Evolutionary conservation across 2,329 filamentous ascomycete species (phyloP), one percentile per base, ranked within the genome.

Genomic region (Rosellinia necatrix): DNA sequence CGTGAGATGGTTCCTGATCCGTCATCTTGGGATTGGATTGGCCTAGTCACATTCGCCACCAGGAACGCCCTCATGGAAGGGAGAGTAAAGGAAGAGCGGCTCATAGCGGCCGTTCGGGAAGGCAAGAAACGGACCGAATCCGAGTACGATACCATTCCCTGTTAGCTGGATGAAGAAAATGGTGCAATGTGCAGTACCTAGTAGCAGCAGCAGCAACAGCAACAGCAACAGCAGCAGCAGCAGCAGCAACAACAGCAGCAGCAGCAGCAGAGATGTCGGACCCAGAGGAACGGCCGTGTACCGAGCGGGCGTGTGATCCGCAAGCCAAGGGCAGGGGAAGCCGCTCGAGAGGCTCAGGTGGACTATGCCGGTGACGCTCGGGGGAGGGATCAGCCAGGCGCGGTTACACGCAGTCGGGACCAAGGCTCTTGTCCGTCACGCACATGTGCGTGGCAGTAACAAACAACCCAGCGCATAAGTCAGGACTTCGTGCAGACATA

Each of bases 341-440:
- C 25, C 17, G 32, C 34, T 30, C 19, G 40, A 47, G 49, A 53
- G 53, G 53, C 52, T 56, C 57, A 56, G 49, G 53, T 56, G 49
- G 53, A 44, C 29, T 22, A 34, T 37, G 24, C 35, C 32, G 35
- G 48, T 58, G 46, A 58, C 17, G 22, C 44, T 24, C n/a, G 13
- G n/a, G 13, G 21, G 25, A 48, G 25, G 25, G 21, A 19, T 34
- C 27, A 43, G 49, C 49, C 19, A 27, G 17, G 22, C 17, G 19
- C 25, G 21, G 3, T 24, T 24, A 40, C 19, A 40, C 10, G 24
- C n/a, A n/a, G n/a, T n/a, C n/a, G n/a, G n/a, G n/a, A n/a, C n/a
- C n/a, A n/a, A n/a, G n/a, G n/a, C n/a, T n/a, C n/a, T n/a, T n/a
- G n/a, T n/a, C n/a, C n/a, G n/a, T n/a, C n/a, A n/a, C n/a, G n/a